Evolutionary conservation across 2,329 filamentous ascomycete species (phyloP), one percentile per base, ranked within the genome.

Genomic region (Clonostachys chloroleuca): DNA sequence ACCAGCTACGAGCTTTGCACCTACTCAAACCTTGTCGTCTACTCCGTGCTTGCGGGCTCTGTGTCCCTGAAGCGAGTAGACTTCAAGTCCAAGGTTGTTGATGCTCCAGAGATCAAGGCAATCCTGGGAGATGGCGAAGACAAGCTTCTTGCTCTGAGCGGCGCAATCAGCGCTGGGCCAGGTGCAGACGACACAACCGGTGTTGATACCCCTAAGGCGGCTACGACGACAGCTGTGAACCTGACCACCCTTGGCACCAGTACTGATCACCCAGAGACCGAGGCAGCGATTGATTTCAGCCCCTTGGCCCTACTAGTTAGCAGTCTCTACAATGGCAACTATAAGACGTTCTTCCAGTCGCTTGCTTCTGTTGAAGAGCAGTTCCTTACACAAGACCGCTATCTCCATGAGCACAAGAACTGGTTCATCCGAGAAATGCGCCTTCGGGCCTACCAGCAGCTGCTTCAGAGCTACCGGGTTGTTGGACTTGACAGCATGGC

Each of bases 371-470:
- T 97, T 2, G 94, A 99, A 74, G 90, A 95, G 68, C 85, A 86
- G 59, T 99, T 99, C 77, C 77, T 99, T 55, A 91, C 84, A 56
- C 89, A 94, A 65, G 94, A 99, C 64, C 88, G 94, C 49, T 96
- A 97, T 70, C 80, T 99, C 48, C 87, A 91, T 63, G 94, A 99
- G 77, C 94, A 99, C 75, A 89, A 89, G 67, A 85, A 84, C 61
- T 99, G 94, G 92, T 97, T 94, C 66, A 92, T 99, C 58, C 87
- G 94, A 45, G 94, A 99, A 78, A 99, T 99, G 94, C 86, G 94
- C 49, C 81, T 97, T 55, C 86, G 92, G 49, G 92, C 90, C 35
- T 99, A 99, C 73, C 90, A 96, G 69, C 94, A 99, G 74, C 81
- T 99, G 39, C 80, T 99, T 40, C 94, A 97, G 75, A 96, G 90